Percentiles rank a stretch among this genome's conserved stretches.
Evolutionary conservation across 805 yeast species (phyloP).

Genomic region (Spathaspora hagerdaliae): DNA sequence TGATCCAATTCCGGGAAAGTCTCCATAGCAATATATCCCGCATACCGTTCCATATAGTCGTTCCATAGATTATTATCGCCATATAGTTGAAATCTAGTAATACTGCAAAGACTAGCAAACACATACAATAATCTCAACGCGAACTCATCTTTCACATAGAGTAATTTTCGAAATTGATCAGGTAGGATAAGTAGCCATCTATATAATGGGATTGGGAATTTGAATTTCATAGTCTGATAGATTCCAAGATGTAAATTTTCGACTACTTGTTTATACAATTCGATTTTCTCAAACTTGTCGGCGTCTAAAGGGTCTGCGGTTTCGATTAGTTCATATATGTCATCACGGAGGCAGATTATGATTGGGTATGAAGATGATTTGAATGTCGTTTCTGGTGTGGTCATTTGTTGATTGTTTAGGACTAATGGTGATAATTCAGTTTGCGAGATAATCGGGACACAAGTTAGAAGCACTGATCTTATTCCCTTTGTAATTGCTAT

Average conservation of each 20-base stretch:
- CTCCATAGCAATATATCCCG: slow-evolving; percentile 12
- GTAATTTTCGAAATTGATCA: slow-evolving; percentile 13
- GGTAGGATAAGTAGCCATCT: slow-evolving; percentile 20
- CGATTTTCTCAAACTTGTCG: background rate
- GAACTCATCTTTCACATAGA: slow-evolving; percentile 16
- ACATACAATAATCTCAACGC: slow-evolving; percentile 23
- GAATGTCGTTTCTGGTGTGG: background rate
- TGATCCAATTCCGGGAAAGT: slow-evolving; percentile 8
- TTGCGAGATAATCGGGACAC: background rate
- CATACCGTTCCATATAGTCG: slow-evolving; percentile 19
- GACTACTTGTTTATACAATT: background rate
- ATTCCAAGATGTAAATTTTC: background rate
- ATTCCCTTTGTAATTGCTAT: slow-evolving; percentile 18
- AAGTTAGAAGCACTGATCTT: slow-evolving; percentile 1
- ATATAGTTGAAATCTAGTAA: slow-evolving; percentile 19
- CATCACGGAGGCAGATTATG: background rate
- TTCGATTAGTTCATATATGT: background rate
- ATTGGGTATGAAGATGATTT: slow-evolving; percentile 3
- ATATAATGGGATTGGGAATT: slow-evolving; percentile 30
- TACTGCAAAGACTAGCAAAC: slow-evolving; percentile 15
- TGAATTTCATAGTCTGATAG: slow-evolving; percentile 1
- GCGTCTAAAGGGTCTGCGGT: background rate
- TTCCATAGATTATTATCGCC: slow-evolving; percentile 23
- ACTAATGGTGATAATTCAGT: background rate
- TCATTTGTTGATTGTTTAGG: background rate